Evolutionary conservation across 2,329 filamentous ascomycete genomes (phyloP).

Genomic region (Claviceps sp.): DNA sequence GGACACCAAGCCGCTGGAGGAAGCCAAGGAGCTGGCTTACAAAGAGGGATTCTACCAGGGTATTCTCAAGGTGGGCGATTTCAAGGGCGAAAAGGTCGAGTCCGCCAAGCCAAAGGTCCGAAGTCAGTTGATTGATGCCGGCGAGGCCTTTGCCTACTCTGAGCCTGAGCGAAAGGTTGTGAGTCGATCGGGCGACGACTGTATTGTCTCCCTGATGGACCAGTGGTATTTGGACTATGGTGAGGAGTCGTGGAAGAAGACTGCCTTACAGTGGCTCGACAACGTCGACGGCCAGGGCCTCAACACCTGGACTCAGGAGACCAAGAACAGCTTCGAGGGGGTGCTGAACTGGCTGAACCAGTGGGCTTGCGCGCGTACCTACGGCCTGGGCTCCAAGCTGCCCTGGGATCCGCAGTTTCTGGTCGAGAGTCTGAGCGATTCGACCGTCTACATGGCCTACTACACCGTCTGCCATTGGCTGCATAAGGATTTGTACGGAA

Average conservation of each 20-base stretch:
- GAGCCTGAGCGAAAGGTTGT: slow-evolving; percentile 87
- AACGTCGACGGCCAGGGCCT: slow-evolving; percentile 53
- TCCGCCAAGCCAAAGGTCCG: slow-evolving; percentile 76
- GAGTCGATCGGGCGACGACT: slow-evolving; percentile 80
- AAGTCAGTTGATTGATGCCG: slow-evolving; percentile 59
- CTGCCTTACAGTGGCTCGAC: slow-evolving; percentile 58
- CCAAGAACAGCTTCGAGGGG: slow-evolving; percentile 68
- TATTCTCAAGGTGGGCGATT: slow-evolving; percentile 75
- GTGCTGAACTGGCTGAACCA: slow-evolving; percentile 87
- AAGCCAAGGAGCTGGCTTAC: slow-evolving; percentile 94
- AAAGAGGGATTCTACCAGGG: slow-evolving; percentile 97
- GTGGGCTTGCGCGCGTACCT: slow-evolving; percentile 89
- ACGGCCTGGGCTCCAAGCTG: slow-evolving; percentile 83
- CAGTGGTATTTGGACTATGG: slow-evolving; percentile 99
- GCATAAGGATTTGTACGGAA: slow-evolving; percentile 78
- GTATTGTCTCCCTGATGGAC: slow-evolving; percentile 82
- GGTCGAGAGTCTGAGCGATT: slow-evolving; percentile 85
- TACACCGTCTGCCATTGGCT: slow-evolving; percentile 56
- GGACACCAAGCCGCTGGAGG: slow-evolving; percentile 73
- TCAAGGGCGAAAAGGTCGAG: slow-evolving; percentile 75
- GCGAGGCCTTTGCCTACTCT: slow-evolving; percentile 78
- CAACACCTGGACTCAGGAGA: slow-evolving; percentile 68
- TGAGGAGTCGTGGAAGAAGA: slow-evolving; percentile 71
- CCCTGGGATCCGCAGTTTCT: slow-evolving; percentile 88
- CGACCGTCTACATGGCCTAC: slow-evolving; percentile 82